Percentiles rank a stretch among this genome's conserved stretches.
phyloP scores from a whole-genome alignment of 768 basidiomycete genomes.

The Xanthoconium purpureum region DNA sequence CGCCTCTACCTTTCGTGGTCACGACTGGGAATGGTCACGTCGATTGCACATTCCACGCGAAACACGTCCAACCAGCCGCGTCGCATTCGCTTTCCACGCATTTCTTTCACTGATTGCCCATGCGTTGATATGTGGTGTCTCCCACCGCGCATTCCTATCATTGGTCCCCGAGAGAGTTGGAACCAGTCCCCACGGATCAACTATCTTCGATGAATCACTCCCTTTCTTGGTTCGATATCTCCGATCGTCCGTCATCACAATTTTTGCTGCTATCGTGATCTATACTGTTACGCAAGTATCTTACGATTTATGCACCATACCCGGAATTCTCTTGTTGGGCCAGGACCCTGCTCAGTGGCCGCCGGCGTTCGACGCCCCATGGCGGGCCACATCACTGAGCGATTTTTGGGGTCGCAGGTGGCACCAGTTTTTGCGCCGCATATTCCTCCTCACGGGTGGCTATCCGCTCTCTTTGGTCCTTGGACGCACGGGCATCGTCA shows the following conservation, averaged over 20 bases:
- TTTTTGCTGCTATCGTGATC: background rate
- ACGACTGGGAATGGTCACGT: background rate
- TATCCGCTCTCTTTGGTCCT: background rate
- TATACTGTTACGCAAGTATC: background rate
- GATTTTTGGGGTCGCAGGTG: constrained; percentile 6
- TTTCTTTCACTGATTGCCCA: background rate
- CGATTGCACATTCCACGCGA: background rate
- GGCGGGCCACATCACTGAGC: background rate
- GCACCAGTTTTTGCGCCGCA: background rate
- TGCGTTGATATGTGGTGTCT: background rate
- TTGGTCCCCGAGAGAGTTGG: background rate
- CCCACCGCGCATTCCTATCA: background rate
- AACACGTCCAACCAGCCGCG: background rate
- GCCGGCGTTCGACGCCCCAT: background rate
- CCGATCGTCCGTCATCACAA: background rate
- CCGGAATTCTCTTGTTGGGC: background rate
- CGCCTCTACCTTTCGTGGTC: background rate
- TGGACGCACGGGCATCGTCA: background rate
- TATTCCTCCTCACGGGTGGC: background rate
- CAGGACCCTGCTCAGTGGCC: constrained; percentile 3
- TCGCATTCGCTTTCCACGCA: background rate
- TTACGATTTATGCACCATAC: background rate
- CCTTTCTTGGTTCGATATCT: background rate
- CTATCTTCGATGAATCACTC: background rate
- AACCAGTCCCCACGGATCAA: background rate